Base-by-base conservation (phyloP, 768 basidiomycete species). In the Aureoboletus auriporus region DNA sequence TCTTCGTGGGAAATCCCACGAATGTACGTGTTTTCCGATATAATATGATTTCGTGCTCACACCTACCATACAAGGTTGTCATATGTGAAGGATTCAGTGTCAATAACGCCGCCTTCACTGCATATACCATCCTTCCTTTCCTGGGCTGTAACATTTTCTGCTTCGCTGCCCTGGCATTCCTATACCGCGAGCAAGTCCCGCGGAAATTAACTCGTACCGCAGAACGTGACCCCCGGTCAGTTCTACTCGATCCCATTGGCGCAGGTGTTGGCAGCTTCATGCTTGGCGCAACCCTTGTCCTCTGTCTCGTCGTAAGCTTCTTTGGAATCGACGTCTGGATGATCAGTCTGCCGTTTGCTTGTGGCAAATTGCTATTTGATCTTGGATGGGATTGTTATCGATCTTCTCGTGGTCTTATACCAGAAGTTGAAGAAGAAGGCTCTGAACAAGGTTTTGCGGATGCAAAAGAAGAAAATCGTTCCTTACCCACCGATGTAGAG, bases 1-100 rank as follows among this genome's bases (percentile, higher is more conserved):
- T 83, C 1, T 90, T 96, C 42, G 85, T 92, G 2, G 88, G 87
- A 0, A 98, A 97, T 61, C 92, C 90, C 2, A 98, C 95, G 1
- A 98, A 97, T 59, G 84, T 66, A 39, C 6, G 64, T 58, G 11
- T 41, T 37, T 39, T 20, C 5, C 28, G 14, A 20, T 33, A 6
- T 17, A 6, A n/a, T 10, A 5, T 16, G 10, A 33, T 16, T 17
- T 2, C 43, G 39, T 14, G 5, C 30, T 40, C 13, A 49, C 13
- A 1, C 28, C 1, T 29, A 4, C 16, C 9, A 43, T 30, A 5
- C 36, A 45, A 66, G 66, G 59, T 96, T 17, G 87, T 98, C 40
- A 82, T 96, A 20, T 88, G 90, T 42, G 91, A 90, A 45, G 90
- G 91, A 0, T 93, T 96, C 63, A 62, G 71, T 5, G 75, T 95